Evolutionary conservation across 2,329 filamentous ascomycete genomes (phyloP), one percentile per base, ranked within the genome.

Genomic region (Aspergillus udagawae): DNA sequence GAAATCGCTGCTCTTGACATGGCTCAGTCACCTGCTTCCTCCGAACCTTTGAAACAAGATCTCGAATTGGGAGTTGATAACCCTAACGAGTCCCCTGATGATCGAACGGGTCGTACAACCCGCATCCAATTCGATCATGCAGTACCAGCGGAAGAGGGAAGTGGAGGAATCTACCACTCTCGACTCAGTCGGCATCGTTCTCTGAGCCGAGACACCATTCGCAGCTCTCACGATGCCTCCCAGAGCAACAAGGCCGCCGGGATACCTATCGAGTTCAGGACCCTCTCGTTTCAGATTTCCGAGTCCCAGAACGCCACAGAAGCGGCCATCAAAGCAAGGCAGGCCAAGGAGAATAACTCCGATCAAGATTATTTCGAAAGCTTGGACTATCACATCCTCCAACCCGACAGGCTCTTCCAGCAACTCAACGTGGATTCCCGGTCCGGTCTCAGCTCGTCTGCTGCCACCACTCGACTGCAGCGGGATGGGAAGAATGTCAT

Each of bases 401-500:
- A 82, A 0, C 64, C 79, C 10, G 77, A 84, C 1, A 82, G 86
- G 53, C 76, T 90, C 28, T 80, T 81, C 56, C 78, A 79, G 44
- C 82, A 87, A 42, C 81, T 90, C 49, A 81, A 82, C 7, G 84
- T 82, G 14, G 85, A 86, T 17, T 68, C 78, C 14, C 73, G 73
- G 3, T 74, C 81, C 49, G 89, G 89, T 51, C 80, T 92, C 1
- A 87, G 84, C 0, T 65, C 73, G 3, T 79, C 85, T 8, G 82
- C 87, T 61, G 81, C 82, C 32, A 75, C 79, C 50, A 77, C 81
- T 27, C 82, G 84, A 52, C 72, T 84, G 10, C 78, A 79, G 51
- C 80, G 88, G 63, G 83, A 89, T 72, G 89, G 89, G 49, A 82
- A 76, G 60, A 92, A 92, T 65, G 80, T 82, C 14, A 87, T 87